Percentiles rank a stretch among this genome's conserved stretches.
These are phyloP conservation scores for Mycena belliarum DNA, from an alignment of 768 basidiomycete genomes.

Conservation along the genomic window DNA sequence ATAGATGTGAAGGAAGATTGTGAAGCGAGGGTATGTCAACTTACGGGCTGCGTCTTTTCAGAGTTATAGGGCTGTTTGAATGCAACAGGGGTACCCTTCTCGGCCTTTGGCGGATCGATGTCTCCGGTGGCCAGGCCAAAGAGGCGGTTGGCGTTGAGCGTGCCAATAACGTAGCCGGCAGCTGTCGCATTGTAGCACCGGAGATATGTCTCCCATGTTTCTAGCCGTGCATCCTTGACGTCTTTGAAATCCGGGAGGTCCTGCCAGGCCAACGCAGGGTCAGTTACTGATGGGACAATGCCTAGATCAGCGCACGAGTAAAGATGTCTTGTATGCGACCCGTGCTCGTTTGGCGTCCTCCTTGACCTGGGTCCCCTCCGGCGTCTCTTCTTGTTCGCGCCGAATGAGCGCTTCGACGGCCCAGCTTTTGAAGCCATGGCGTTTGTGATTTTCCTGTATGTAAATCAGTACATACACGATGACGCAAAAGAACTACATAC, in stretches of 20 bases:
- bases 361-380: not conserved
- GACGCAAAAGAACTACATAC: too few species aligned
- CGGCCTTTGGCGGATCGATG: not conserved
- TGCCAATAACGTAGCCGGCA: not conserved
- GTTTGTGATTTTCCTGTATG: not conserved
- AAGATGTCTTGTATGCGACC: too few species aligned
- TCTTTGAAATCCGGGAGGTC: too few species aligned
- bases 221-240: not conserved
- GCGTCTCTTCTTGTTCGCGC: not conserved
- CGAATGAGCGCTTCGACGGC: not conserved
- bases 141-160: not conserved
- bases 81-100: not conserved
- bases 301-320: too few species aligned
- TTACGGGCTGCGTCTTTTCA: too few species aligned
- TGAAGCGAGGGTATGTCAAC: too few species aligned
- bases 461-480: too few species aligned
- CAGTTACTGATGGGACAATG: too few species aligned
- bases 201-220: not conserved
- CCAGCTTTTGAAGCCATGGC: not conserved
- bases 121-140: not conserved
- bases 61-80: too few species aligned
- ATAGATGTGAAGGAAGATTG: not conserved
- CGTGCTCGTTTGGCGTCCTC: too few species aligned
- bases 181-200: not conserved
- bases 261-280: too few species aligned